A percentile compares a stretch with the other conserved stretches of the same genome.
Conservation (phyloP, 257 asterid genomes). For the Solanum stenotomum region DNA sequence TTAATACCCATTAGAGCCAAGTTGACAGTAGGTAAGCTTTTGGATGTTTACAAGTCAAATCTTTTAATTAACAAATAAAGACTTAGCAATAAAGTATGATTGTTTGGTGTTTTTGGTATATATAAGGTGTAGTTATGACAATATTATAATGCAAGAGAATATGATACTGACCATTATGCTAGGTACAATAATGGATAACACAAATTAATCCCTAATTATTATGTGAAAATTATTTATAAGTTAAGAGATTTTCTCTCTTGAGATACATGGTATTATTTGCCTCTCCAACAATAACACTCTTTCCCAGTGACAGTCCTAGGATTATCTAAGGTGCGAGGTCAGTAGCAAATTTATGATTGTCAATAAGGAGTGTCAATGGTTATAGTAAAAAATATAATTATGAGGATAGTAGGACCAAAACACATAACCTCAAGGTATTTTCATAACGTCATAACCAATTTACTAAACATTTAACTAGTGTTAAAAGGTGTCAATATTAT, state of each 20-base stretch:
- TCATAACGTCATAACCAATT: rapidly evolving
- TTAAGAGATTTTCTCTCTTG: neutral
- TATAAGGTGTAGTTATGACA: neutral
- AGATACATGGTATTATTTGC: neutral
- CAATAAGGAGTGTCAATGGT: too few relatives aligned
- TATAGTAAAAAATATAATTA: too few relatives aligned
- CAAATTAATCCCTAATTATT: neutral
- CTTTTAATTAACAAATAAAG: neutral
- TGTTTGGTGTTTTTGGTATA: neutral
- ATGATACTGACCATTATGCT: neutral
- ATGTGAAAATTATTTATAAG: neutral
- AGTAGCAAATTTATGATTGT: too few relatives aligned
- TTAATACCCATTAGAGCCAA: neutral
- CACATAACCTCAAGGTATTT: too few relatives aligned
- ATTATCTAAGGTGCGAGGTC: too few relatives aligned
- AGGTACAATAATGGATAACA: neutral
- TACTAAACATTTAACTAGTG: too few relatives aligned
- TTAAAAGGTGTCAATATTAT: too few relatives aligned
- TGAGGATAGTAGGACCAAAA: too few relatives aligned
- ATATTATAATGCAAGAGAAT: neutral
- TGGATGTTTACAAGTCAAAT: neutral
- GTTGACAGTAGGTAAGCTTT: neutral
- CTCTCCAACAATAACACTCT: too few relatives aligned
- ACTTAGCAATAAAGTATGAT: neutral
- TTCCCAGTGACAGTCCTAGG: too few relatives aligned